A percentile compares a stretch with the other conserved stretches of the same genome.
These are phyloP conservation scores for Fusarium nelsonii DNA, from an alignment of 2,329 filamentous ascomycete genomes.

Conservation along the genomic window DNA sequence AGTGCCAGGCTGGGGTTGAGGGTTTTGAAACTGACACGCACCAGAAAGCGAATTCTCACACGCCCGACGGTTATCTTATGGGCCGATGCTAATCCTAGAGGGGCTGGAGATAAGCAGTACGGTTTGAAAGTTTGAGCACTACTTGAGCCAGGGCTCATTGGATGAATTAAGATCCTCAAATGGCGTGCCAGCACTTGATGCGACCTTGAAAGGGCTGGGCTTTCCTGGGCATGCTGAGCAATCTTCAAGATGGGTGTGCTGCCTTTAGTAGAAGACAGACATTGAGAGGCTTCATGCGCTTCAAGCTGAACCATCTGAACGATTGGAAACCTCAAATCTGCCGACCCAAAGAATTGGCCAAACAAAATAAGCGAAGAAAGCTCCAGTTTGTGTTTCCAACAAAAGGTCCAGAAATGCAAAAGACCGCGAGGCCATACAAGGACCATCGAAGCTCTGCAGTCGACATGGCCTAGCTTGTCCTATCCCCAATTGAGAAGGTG, in stretches of 20 bases:
- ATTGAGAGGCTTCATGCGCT: background rate
- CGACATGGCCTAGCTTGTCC: slow-evolving; percentile 21
- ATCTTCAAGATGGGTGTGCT: background rate
- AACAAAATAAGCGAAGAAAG: slow-evolving; percentile 17
- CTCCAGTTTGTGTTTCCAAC: slow-evolving; percentile 15
- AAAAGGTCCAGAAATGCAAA: slow-evolving; percentile 45
- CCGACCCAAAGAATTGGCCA: background rate
- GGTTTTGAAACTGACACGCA: slow-evolving; percentile 12
- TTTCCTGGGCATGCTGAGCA: background rate
- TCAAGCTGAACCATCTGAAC: background rate
- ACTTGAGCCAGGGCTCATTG: slow-evolving; percentile 36
- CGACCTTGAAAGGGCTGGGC: slow-evolving; percentile 4
- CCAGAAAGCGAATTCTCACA: slow-evolving; percentile 18
- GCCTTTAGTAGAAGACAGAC: background rate
- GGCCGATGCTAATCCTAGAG: slow-evolving; percentile 44
- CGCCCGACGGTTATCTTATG: slow-evolving; percentile 30
- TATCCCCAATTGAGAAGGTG: slow-evolving; percentile 39
- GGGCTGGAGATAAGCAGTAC: slow-evolving; percentile 46
- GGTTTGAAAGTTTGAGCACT: slow-evolving; percentile 33
- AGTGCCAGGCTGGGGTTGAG: slow-evolving; percentile 33
- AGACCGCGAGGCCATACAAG: slow-evolving; percentile 27
- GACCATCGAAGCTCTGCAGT: slow-evolving; percentile 26
- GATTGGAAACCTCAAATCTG: background rate
- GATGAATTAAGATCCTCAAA: slow-evolving; percentile 24
- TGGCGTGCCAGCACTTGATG: slow-evolving; percentile 39